Percentiles rank a stretch among this genome's conserved stretches.
phyloP scores from a whole-genome alignment of 441 rosid species.

The Populus hybrid region DNA sequence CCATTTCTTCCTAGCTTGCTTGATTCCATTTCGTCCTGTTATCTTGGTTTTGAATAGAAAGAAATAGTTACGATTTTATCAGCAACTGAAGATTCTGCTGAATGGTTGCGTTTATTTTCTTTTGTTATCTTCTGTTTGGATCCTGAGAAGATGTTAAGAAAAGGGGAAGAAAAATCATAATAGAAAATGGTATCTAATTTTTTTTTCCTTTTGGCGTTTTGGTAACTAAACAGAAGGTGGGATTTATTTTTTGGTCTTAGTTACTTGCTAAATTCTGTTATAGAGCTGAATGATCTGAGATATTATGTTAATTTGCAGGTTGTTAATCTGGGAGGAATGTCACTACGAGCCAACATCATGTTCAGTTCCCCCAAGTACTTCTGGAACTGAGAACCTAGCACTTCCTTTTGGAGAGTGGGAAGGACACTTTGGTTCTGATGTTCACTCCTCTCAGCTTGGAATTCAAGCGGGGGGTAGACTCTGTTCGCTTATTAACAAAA shows the following conservation, averaged over 20 bases:
- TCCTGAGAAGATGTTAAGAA: background rate
- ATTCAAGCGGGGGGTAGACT: conserved; percentile 40
- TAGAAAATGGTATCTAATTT: background rate
- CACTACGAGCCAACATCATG: conserved; percentile 36
- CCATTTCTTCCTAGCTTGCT: conserved; percentile 24
- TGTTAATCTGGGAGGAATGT: no score
- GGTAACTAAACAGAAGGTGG: background rate
- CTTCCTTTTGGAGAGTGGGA: conserved; percentile 44
- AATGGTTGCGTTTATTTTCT: background rate
- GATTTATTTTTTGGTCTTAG: background rate
- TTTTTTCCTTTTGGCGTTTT: background rate
- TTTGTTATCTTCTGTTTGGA: background rate
- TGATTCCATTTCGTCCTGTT: conserved; percentile 18
- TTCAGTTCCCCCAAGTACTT: conserved; percentile 26
- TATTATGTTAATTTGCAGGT: background rate
- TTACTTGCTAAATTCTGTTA: no score
- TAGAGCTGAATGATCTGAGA: background rate
- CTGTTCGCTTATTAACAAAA: conserved; percentile 56
- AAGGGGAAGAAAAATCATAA: no score
- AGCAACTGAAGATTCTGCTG: conserved; percentile 6
- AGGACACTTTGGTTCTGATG: conserved; percentile 34
- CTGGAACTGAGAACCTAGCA: conserved; percentile 30
- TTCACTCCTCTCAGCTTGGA: conserved; percentile 29
- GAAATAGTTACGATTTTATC: background rate
- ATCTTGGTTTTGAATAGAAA: conserved; percentile 22